phyloP scores from a whole-genome alignment of 371 early-diverging fungal species.

The Rhizomucor pusillus region DNA sequence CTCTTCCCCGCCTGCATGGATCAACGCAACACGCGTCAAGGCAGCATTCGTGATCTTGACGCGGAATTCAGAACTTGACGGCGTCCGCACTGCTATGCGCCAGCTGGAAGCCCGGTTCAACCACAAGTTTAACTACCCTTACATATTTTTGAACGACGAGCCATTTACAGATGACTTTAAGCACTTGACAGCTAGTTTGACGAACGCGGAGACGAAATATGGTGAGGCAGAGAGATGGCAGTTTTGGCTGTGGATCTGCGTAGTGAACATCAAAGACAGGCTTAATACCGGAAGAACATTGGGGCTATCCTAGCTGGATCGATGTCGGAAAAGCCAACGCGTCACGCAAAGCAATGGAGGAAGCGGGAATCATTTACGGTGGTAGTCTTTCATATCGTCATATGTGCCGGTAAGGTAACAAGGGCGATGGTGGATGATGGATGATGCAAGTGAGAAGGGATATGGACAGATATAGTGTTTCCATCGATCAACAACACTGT shows the following conservation, averaged over 20 bases:
- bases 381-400: conserved; percentile 86
- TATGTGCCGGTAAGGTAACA: conserved; percentile 78
- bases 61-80: conserved; percentile 75
- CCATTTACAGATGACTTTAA: conserved; percentile 82
- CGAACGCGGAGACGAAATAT: conserved; percentile 50
- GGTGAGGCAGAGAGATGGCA: conserved; percentile 15
- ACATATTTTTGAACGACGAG: conserved; percentile 81
- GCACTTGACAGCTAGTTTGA: conserved; percentile 41
- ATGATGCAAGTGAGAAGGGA: no score
- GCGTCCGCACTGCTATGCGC: conserved; percentile 62
- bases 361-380: conserved; percentile 76
- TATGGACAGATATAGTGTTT: no score
- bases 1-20: conserved; percentile 21
- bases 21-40: conserved; percentile 46
- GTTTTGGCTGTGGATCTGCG: no score
- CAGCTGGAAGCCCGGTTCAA: conserved; percentile 86
- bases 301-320: conserved; percentile 84
- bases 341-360: conserved; percentile 56
- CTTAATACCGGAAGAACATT: conserved; percentile 56
- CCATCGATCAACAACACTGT: no score
- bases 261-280: no score
- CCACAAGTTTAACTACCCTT: conserved; percentile 79
- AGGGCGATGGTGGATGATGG: no score
- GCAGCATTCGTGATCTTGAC: conserved; percentile 67
- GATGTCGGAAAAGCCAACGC: conserved; percentile 64